Conservation (phyloP, 208 protist species). For the Phytomonas francai region DNA sequence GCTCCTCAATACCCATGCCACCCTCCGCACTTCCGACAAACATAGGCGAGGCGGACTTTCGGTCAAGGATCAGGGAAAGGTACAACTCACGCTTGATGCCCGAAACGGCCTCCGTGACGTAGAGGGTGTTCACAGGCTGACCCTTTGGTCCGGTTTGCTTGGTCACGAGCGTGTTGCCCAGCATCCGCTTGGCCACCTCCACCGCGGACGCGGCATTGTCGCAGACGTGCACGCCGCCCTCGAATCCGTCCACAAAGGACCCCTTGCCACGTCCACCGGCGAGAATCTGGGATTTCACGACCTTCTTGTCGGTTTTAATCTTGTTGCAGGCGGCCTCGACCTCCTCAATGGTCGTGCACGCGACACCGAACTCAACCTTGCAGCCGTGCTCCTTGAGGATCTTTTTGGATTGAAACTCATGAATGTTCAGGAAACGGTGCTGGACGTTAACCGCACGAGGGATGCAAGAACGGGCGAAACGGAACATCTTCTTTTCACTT, state of each 20-base stretch:
- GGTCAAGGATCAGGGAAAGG: constrained; percentile 98
- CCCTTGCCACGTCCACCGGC: constrained; percentile 98
- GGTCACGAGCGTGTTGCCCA: constrained; percentile 97
- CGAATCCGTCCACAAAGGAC: constrained; percentile 95
- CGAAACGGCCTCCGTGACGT: constrained; percentile 84
- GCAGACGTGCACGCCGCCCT: constrained; percentile 90
- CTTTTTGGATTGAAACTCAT: constrained; percentile 90
- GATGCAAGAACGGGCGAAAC: constrained; percentile 56
- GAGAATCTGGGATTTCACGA: constrained; percentile 99
- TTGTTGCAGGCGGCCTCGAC: constrained; percentile 84
- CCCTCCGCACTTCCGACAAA: constrained; percentile 93
- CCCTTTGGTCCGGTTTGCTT: constrained; percentile 98
- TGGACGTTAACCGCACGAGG: constrained; percentile 48
- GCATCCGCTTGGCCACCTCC: constrained; percentile 92
- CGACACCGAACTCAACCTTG: constrained; percentile 88
- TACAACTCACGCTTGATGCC: constrained; percentile 96
- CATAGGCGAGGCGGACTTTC: constrained; percentile 85
- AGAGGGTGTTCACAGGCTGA: constrained; percentile 85
- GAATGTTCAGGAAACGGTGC: constrained; percentile 87
- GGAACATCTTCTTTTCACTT: constrained; percentile 39
- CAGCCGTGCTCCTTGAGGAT: constrained; percentile 86
- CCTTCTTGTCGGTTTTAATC: constrained; percentile 89
- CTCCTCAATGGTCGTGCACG: constrained; percentile 79
- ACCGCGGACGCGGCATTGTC: constrained; percentile 78
- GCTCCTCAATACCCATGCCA: constrained; percentile 98